phyloP scores from a whole-genome alignment of 257 asterid species.

The Solanum chaucha region DNA sequence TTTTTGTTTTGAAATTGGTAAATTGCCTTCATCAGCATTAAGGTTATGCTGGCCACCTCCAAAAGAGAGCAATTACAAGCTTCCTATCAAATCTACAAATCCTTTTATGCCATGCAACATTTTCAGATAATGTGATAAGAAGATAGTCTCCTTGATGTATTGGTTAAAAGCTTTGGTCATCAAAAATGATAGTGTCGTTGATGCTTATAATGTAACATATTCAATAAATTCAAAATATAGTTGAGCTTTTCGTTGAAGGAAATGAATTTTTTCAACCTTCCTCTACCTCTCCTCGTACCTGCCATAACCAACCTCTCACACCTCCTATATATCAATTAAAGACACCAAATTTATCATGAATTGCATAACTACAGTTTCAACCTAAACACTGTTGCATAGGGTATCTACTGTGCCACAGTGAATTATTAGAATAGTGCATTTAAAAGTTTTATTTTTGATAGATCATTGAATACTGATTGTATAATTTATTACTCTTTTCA shows the following conservation, averaged over 20 bases:
- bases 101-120: conserved; percentile 1
- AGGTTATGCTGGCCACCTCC: not conserved
- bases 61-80: not conserved
- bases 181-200: not conserved
- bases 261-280: not conserved
- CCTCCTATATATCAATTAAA: not conserved
- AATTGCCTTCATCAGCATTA: not conserved
- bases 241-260: not conserved
- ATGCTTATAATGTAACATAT: not conserved
- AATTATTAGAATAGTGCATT: not conserved
- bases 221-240: not conserved
- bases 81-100: not conserved
- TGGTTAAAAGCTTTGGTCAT: not conserved
- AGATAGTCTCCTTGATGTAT: not conserved
- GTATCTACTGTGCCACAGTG: not conserved
- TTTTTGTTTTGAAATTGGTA: not conserved
- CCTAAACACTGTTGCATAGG: not conserved
- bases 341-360: not conserved
- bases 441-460: not conserved
- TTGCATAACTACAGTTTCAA: not conserved
- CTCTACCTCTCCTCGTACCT: not conserved
- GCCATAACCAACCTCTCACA: not conserved
- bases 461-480: not conserved
- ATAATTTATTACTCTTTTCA: not conserved
- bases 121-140: conserved; percentile 5